Percentiles rank a stretch among this genome's conserved stretches.
Conservation (phyloP, 208 protist genomes). For the Jaenimonas drosophilae region DNA sequence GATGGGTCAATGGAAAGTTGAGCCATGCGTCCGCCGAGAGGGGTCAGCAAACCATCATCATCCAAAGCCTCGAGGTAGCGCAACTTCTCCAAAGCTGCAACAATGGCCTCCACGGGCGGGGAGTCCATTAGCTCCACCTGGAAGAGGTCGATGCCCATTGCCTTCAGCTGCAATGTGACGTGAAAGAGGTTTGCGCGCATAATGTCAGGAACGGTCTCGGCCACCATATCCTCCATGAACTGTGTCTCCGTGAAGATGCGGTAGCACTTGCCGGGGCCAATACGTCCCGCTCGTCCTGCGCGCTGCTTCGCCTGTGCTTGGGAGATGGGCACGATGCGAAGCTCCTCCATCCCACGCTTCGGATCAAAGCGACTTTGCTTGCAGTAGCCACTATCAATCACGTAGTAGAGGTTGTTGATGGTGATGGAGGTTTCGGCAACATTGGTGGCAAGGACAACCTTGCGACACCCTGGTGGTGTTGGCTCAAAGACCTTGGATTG, state of each 20-base stretch:
- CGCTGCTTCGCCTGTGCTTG: slow-evolving; percentile 96
- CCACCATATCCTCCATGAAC: slow-evolving; percentile 94
- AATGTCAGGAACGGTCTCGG: slow-evolving; percentile 96
- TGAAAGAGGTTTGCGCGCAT: slow-evolving; percentile 97
- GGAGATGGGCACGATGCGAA: slow-evolving; percentile 96
- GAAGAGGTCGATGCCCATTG: slow-evolving; percentile 97
- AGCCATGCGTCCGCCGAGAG: slow-evolving; percentile 97
- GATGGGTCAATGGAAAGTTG: slow-evolving; percentile 98
- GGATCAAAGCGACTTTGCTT: slow-evolving; percentile 98
- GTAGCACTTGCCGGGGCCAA: slow-evolving; percentile 95
- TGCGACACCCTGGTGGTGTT: slow-evolving; percentile 85
- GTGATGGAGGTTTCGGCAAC: slow-evolving; percentile 99
- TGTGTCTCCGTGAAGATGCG: slow-evolving; percentile 96
- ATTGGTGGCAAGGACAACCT: slow-evolving; percentile 99
- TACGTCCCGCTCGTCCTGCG: slow-evolving; percentile 92
- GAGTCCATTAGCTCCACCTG: slow-evolving; percentile 97
- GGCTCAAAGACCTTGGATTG: slow-evolving; percentile 98
- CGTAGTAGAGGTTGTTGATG: slow-evolving; percentile 98
- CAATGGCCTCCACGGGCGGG: slow-evolving; percentile 91
- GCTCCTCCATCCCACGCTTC: slow-evolving; percentile 94
- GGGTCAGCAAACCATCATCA: slow-evolving; percentile 97
- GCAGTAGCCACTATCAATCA: slow-evolving; percentile 96
- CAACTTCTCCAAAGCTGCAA: slow-evolving; percentile 94
- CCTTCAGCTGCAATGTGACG: slow-evolving; percentile 96
- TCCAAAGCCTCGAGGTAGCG: slow-evolving; percentile 97